Percentiles rank a stretch among this genome's conserved stretches.
phyloP scores from a whole-genome alignment of 176 grass and related monocot genomes.

The Musa beccarii region DNA sequence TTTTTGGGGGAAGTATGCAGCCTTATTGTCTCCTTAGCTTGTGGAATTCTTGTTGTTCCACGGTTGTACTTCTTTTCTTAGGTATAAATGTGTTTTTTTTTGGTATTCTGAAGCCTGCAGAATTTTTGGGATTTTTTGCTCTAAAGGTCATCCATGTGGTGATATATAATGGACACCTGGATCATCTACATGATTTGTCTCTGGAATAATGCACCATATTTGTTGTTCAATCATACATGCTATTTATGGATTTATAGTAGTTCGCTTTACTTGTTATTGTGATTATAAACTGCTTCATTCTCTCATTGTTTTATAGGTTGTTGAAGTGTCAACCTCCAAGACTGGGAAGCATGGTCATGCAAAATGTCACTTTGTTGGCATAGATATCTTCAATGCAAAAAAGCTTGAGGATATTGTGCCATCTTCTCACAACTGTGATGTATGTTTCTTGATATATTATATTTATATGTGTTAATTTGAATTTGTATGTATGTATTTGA shows the following conservation, averaged over 20 bases:
- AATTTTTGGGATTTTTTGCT: too few relatives aligned
- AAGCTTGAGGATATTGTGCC: constrained; percentile 13
- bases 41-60: too few relatives aligned
- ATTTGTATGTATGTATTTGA: not conserved
- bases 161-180: too few relatives aligned
- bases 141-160: too few relatives aligned
- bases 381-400: constrained; percentile 8
- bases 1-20: too few relatives aligned
- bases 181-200: too few relatives aligned
- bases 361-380: constrained; percentile 14
- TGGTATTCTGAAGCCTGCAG: too few relatives aligned
- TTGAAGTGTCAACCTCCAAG: constrained; percentile 11
- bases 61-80: too few relatives aligned
- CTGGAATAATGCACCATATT: not conserved
- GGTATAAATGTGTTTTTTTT: too few relatives aligned
- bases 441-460: not conserved
- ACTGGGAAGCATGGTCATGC: constrained; percentile 14
- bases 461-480: not conserved
- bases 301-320: not conserved
- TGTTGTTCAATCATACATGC: not conserved
- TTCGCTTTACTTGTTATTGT: not conserved
- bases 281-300: not conserved
- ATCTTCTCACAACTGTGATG: constrained; percentile 9
- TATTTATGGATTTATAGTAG: not conserved
- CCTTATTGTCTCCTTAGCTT: too few relatives aligned